Conservation (phyloP, 192 early-diverging fungal genomes). For the Backusella circina region DNA sequence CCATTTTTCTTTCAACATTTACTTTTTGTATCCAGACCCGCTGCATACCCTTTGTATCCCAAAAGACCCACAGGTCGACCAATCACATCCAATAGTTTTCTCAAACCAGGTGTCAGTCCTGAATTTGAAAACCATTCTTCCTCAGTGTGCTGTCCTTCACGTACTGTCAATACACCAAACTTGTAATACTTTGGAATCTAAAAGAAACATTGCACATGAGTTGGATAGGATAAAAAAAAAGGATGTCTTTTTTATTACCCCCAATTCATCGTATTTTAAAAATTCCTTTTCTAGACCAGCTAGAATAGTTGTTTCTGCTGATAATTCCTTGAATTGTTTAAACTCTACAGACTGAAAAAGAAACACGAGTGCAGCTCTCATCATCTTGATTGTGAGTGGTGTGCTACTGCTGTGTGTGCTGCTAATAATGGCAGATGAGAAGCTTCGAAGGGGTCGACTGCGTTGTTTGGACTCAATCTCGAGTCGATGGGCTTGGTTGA, state of each 20-base stretch:
- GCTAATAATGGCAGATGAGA: conserved; percentile 1
- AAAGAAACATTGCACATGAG: no score
- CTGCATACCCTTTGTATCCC: conserved; percentile 75
- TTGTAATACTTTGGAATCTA: conserved; percentile 57
- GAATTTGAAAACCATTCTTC: conserved; percentile 75
- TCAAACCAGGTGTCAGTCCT: conserved; percentile 46
- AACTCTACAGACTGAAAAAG: conserved; percentile 28
- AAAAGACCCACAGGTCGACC: conserved; percentile 65
- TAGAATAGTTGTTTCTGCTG: conserved; percentile 45
- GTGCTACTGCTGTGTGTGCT: background rate
- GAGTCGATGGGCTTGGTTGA: background rate
- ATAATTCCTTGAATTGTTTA: conserved; percentile 50
- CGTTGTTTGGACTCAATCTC: background rate
- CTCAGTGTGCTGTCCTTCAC: conserved; percentile 61
- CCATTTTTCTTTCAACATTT: conserved; percentile 29
- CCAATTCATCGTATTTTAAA: conserved; percentile 70
- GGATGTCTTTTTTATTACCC: no score
- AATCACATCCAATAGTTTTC: conserved; percentile 62
- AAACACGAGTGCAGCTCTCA: conserved; percentile 19
- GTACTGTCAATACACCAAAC: conserved; percentile 72
- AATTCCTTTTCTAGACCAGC: conserved; percentile 65
- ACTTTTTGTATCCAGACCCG: conserved; percentile 70
- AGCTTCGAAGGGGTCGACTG: background rate
- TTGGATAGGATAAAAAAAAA: no score
- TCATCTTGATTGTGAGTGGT: conserved; percentile 4